phyloP scores from a whole-genome alignment of 2,329 filamentous ascomycete species.

The Colletotrichum costaricense region DNA sequence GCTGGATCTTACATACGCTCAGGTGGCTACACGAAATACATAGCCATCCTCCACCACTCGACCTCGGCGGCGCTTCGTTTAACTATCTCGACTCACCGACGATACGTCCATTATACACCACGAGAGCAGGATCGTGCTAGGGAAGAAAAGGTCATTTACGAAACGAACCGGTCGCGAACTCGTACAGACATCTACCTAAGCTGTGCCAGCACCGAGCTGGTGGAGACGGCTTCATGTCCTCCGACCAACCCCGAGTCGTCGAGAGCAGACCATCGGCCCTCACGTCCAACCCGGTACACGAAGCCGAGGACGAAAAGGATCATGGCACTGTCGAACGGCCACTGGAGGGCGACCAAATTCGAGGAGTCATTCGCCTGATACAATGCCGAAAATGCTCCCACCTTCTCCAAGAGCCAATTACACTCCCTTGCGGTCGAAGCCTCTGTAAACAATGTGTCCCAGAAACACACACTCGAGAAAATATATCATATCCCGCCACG shows the following conservation, averaged over 20 bases:
- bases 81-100: neutral
- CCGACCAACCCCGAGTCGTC: constrained; percentile 36
- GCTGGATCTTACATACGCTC: constrained; percentile 3
- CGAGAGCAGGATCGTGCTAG: neutral
- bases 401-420: constrained; percentile 75
- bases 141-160: neutral
- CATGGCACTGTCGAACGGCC: constrained; percentile 33
- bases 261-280: constrained; percentile 37
- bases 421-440: constrained; percentile 84
- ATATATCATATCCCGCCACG: constrained; percentile 82
- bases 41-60: neutral
- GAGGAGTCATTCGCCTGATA: constrained; percentile 76
- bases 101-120: neutral
- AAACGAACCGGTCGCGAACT: neutral
- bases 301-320: constrained; percentile 36
- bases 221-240: constrained; percentile 38
- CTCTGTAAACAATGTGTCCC: constrained; percentile 83
- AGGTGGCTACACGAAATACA: neutral
- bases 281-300: constrained; percentile 34
- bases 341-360: constrained; percentile 59
- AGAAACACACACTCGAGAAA: constrained; percentile 68
- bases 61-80: neutral
- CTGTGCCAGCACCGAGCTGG: constrained; percentile 29
- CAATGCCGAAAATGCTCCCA: constrained; percentile 82
- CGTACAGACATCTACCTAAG: neutral